Base-by-base conservation (phyloP, 139 green algal genomes). In the Parachlorella kessleri region DNA sequence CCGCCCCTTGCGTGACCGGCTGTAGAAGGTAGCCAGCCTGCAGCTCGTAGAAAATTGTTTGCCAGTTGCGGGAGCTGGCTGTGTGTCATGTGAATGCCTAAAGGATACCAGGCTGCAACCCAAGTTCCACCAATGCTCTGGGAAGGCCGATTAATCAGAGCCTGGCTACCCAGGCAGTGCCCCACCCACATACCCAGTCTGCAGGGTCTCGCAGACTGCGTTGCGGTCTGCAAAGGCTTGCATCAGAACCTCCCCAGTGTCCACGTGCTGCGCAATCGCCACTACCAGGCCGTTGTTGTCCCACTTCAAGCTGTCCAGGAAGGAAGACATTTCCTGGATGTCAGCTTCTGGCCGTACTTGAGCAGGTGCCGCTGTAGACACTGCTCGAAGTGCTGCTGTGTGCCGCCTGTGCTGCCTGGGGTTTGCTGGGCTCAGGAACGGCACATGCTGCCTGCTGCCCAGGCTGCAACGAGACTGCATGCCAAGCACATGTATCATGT, bases 231-330 rank as follows among this genome's bases (percentile, higher is more conserved):
- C 92, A 83, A 97, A 99, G 2, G 94, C 96, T 77, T 98, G 96
- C 97, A 99, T 99, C 21, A 98, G 86, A 33, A 99, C 81, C 66
- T 95, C 93, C 5, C 96, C 96, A 0, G 96, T 99, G 83, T 99
- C 96, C 7, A 96, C 87, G 73, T 99, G 87, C 91, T 99, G 92
- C 1, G 91, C 96, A 35, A 99, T 98, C 3, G 95, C 96, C 33
- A 94, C 88, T 10, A 99, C 90, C n/a, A 99, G 83, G 5, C 93
- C 94, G 64, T 94, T 87, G 32, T 2, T 75, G 70, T 96, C 85
- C 82, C 89, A 99, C 78, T 98, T 98, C 3, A 99, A 73, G 6
- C 72, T 83, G 67, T 97, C 87, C 38, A 99, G 81, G 40, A 98
- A 95, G 0, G 42, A 26, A 30, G 82, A 28, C 85, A 89, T 86